Evolutionary conservation across 2,329 filamentous ascomycete genomes (phyloP).

Genomic region (Trichothecium roseum): DNA sequence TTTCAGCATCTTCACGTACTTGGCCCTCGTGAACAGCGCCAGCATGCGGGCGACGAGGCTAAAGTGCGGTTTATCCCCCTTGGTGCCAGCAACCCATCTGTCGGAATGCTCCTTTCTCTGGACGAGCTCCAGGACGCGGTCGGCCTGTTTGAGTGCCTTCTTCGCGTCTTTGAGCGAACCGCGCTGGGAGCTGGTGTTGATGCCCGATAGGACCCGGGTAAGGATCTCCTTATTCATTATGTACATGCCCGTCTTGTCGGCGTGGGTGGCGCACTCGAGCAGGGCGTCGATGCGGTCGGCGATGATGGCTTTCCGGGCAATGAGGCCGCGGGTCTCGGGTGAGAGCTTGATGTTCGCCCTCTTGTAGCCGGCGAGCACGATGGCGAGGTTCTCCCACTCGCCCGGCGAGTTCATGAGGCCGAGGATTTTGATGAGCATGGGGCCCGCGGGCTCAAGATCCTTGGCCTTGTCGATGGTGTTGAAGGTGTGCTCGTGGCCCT

Average conservation of each 20-base stretch:
- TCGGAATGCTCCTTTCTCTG: constrained; percentile 29
- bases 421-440: constrained; percentile 26
- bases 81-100: neutral
- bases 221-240: constrained; percentile 31
- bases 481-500: constrained; percentile 44
- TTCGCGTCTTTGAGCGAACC: constrained; percentile 18
- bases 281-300: constrained; percentile 32
- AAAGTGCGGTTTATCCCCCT: constrained; percentile 12
- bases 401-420: constrained; percentile 32
- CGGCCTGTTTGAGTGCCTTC: constrained; percentile 34
- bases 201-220: constrained; percentile 13
- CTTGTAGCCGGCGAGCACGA: constrained; percentile 39
- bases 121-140: constrained; percentile 38
- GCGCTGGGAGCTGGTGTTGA: constrained; percentile 21
- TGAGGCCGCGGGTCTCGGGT: constrained; percentile 21
- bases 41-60: constrained; percentile 19
- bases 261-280: constrained; percentile 38
- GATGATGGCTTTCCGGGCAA: constrained; percentile 29
- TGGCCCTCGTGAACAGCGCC: constrained; percentile 17
- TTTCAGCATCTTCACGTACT: constrained; percentile 14
- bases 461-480: constrained; percentile 29
- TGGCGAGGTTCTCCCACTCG: constrained; percentile 43
- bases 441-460: constrained; percentile 31
- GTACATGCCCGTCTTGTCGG: constrained; percentile 32
- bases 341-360: constrained; percentile 29